Percentiles rank a stretch among this genome's conserved stretches.
Conservation (phyloP, 2,329 filamentous ascomycete species). For the Xylariaceae sp. region DNA sequence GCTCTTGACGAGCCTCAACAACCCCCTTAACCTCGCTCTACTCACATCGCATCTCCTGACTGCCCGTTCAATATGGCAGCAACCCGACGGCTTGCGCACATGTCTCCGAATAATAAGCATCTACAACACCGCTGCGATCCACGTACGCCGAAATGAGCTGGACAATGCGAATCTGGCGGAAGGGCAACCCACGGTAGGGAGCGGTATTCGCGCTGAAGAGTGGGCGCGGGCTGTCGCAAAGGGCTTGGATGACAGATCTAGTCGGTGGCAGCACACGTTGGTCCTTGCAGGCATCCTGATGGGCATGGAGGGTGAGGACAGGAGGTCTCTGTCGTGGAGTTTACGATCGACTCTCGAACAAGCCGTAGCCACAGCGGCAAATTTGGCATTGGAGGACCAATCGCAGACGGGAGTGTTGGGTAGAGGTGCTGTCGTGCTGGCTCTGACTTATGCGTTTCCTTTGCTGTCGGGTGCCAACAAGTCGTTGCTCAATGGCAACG, state of each 20-base stretch:
- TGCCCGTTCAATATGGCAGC: slow-evolving; percentile 73
- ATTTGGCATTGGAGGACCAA: slow-evolving; percentile 70
- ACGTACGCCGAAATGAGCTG: slow-evolving; percentile 57
- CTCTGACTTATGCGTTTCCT: slow-evolving; percentile 79
- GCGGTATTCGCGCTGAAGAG: slow-evolving; percentile 55
- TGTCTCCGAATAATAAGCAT: slow-evolving; percentile 73
- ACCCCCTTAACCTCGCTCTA: slow-evolving; percentile 76
- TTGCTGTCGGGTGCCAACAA: slow-evolving; percentile 68
- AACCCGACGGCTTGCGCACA: slow-evolving; percentile 65
- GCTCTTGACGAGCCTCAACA: slow-evolving; percentile 72
- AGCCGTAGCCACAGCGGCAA: slow-evolving; percentile 76
- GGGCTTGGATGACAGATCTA: slow-evolving; percentile 64
- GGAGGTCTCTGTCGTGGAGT: slow-evolving; percentile 66
- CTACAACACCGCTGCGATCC: slow-evolving; percentile 70
- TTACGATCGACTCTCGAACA: slow-evolving; percentile 73
- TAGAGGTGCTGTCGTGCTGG: slow-evolving; percentile 66
- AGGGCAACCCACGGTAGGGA: slow-evolving; percentile 43
- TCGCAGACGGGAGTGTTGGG: slow-evolving; percentile 50
- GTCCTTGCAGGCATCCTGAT: slow-evolving; percentile 79
- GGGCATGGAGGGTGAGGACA: slow-evolving; percentile 72
- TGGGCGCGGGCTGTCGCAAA: slow-evolving; percentile 65
- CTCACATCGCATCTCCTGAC: slow-evolving; percentile 75
- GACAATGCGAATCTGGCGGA: slow-evolving; percentile 44
- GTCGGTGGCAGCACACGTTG: slow-evolving; percentile 84
- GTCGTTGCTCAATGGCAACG: slow-evolving; percentile 68